Evolutionary conservation across 1,284 basidiomycete genomes (phyloP), one percentile per base, ranked within the genome.

Genomic region (Porodaedalea pini): DNA sequence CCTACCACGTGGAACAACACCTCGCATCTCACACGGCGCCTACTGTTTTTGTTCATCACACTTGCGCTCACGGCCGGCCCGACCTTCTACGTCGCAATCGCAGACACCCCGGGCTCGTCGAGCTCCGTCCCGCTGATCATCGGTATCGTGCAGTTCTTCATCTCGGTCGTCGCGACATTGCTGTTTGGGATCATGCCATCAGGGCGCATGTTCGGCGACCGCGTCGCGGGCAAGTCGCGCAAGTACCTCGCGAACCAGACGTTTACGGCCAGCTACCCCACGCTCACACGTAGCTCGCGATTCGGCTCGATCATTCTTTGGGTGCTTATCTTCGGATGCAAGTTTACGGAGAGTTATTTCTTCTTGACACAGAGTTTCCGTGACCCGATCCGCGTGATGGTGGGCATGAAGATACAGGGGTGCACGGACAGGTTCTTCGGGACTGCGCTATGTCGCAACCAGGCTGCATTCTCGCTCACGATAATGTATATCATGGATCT

Each of bases 401-500:
- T 90, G 21, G 85, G 86, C 57, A 97, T 97, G 94, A 88, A 90
- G 74, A 82, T 97, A 40, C 90, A 92, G 73, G 83, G 82, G 27
- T 98, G 94, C 72, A 76, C 68, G 54, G 94, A 97, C 77, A 86
- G 82, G 71, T 82, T 83, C 69, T 93, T 96, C 65, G 93, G 93
- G 21, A 78, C 78, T 64, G 78, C 75, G 6, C 79, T 98, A 11
- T 97, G 94, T 73, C 75, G 77, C 50, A 92, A 97, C 68, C 94
- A 98, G 64, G 90, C 93, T 1, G 88, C 88, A 5, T 97, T 97
- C 73, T 90, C 94, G 11, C 75, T 98, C 63, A 82, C 94, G 57
- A 90, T 96, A 76, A 98, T 97, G 94, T 97, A 93, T 70, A 74
- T 94, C 73, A 96, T 97, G 94, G 94, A 97, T 70, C 74, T 97